Conservation (phyloP, 202 grass and related monocot genomes). For the Tripidium arundinaceum region DNA sequence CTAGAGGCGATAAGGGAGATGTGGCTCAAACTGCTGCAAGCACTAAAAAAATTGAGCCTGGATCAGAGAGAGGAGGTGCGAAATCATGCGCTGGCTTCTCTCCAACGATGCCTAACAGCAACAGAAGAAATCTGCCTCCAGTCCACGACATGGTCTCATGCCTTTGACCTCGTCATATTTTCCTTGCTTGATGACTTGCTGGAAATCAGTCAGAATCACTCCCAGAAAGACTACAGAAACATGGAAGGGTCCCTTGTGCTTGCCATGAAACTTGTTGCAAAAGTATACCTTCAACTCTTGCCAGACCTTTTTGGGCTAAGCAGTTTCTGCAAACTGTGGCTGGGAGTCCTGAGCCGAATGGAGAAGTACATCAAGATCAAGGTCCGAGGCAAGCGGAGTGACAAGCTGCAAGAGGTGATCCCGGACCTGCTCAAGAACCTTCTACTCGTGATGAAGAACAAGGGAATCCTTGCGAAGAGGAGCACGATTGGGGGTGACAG, state of each 20-base stretch:
- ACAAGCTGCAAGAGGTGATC: constrained; percentile 85
- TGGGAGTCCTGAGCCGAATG: constrained; percentile 83
- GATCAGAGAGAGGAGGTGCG: constrained; percentile 92
- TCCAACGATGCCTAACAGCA: constrained; percentile 61
- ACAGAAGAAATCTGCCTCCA: constrained; percentile 64
- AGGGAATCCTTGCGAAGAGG: constrained; percentile 86
- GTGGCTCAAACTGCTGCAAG: constrained; percentile 85
- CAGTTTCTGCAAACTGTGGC: constrained; percentile 96
- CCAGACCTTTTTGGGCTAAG: constrained; percentile 71
- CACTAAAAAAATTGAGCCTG: constrained; percentile 79
- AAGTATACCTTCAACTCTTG: constrained; percentile 69
- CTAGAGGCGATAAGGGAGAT: constrained; percentile 83
- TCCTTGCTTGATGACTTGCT: constrained; percentile 78
- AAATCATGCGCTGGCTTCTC: constrained; percentile 70
- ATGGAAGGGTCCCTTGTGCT: constrained; percentile 86
- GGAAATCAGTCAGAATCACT: constrained; percentile 72
- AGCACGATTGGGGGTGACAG: constrained; percentile 94
- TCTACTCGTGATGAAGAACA: constrained; percentile 71
- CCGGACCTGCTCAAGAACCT: constrained; percentile 68
- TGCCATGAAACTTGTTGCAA: constrained; percentile 67
- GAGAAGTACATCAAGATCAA: constrained; percentile 93
- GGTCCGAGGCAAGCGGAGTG: constrained; percentile 77
- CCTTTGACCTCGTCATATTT: constrained; percentile 81
- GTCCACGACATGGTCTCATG: constrained; percentile 67
- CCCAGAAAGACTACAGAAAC: constrained; percentile 88